phyloP scores from a whole-genome alignment of 805 yeast genomes.

The Ogataea paraovalis region DNA sequence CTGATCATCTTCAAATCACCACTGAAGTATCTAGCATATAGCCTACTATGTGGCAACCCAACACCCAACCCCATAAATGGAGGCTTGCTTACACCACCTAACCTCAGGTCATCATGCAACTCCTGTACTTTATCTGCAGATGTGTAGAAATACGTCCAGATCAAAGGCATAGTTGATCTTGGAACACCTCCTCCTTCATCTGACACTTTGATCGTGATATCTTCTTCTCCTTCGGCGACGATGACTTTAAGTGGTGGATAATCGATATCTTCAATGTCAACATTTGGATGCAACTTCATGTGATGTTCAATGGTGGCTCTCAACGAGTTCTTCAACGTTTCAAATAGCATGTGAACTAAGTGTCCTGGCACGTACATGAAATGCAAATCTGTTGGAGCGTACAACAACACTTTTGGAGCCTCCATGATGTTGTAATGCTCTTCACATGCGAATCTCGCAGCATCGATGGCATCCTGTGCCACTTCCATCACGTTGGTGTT shows the following conservation, averaged over 20 bases:
- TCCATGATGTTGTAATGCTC: constrained; percentile 85
- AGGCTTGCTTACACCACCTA: constrained; percentile 41
- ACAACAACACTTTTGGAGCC: constrained; percentile 77
- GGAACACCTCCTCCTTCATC: constrained; percentile 96
- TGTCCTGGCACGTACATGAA: constrained; percentile 95
- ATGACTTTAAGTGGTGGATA: constrained; percentile 85
- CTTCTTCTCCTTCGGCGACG: constrained; percentile 85
- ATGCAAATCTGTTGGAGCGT: constrained; percentile 69
- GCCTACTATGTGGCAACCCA: constrained; percentile 80
- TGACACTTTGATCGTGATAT: constrained; percentile 82
- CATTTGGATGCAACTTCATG: constrained; percentile 48
- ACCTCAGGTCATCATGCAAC: constrained; percentile 23
- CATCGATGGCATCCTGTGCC: constrained; percentile 84
- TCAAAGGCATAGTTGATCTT: constrained; percentile 73
- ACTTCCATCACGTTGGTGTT: constrained; percentile 79
- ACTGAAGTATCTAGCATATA: constrained; percentile 86
- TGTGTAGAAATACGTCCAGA: constrained; percentile 90
- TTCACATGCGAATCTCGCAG: constrained; percentile 86
- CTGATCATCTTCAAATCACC: constrained; percentile 83
- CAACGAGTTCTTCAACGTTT: constrained; percentile 79
- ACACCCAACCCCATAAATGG: constrained; percentile 96
- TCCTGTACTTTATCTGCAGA: constrained; percentile 68
- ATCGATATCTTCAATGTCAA: constrained; percentile 54
- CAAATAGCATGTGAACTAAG: constrained; percentile 85
- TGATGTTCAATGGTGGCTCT: constrained; percentile 87